Base-by-base conservation (phyloP, 2,329 filamentous ascomycete species). In the Endoconidiophora polonica region DNA sequence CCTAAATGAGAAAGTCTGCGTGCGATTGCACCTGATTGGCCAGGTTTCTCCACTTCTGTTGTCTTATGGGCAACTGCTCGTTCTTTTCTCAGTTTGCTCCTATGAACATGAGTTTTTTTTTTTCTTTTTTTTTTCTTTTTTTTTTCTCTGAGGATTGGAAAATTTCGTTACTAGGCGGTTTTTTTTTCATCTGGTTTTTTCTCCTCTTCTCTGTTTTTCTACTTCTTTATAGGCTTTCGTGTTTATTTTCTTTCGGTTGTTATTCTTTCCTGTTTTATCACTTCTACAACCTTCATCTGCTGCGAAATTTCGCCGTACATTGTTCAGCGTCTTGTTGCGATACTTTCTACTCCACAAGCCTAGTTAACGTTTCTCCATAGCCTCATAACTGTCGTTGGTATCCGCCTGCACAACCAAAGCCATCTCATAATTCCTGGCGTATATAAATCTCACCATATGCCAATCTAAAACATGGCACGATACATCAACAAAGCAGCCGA, bases 1-100 rank as follows among this genome's bases (percentile, higher is more conserved):
- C 26, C 26, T 22, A 16, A 44, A 46, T 39, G 20, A 38, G 43
- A 46, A 50, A 46, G 44, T 9, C 22, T 10, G 18, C 37, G 44
- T 37, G 46, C 46, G 36, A 54, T 26, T 23, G 36, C 14, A 36
- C 24, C 23, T 53, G 4, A 54, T 54, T 54, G 52, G 52, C 20
- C 29, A 23, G 37, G 7, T 39, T 52, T 48, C 48, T 43, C 26
- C 26, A 33, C 23, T 46, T 24, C 42, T 44, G 43, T 26, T 44
- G 43, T 49, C 16, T 24, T 49, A 46, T 46, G 43, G 26, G 16
- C 24, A 20, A 23, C 12, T 38, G 36, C n/a, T 16, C 10, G 41
- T 48, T 48, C 49, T 40, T 41, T 16, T 22, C 40, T 48, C 20
- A 42, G 48, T 54, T 33, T 48, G 50, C 38, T 22, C 41, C 39